Percentiles rank a stretch among this genome's conserved stretches.
These are phyloP conservation scores for Thalassiosira profunda DNA, from an alignment of 108 stramenopile species.

Conservation along the genomic window DNA sequence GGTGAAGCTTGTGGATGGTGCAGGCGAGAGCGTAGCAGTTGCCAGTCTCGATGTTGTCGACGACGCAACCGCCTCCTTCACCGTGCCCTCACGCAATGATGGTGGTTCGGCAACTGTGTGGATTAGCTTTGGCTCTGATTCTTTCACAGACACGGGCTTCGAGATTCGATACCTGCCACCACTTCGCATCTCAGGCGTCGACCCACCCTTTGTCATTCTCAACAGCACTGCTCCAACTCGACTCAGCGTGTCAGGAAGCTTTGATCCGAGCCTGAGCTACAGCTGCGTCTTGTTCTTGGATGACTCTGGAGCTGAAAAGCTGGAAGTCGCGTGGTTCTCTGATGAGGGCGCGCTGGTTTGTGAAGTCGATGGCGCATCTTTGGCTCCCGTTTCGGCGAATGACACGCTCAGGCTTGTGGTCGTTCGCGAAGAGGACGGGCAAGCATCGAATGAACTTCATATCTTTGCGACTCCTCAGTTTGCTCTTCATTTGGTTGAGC, in stretches of 20 bases:
- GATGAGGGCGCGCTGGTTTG: too few relatives aligned
- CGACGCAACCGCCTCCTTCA: background rate
- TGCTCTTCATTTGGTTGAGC: too few relatives aligned
- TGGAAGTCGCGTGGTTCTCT: too few relatives aligned
- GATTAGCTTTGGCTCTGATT: background rate
- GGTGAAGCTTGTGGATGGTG: background rate
- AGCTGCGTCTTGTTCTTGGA: too few relatives aligned
- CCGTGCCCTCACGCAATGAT: background rate
- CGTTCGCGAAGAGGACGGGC: too few relatives aligned
- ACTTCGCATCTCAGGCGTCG: background rate
- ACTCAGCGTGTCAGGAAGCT: background rate
- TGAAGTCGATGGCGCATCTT: too few relatives aligned
- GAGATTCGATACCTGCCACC: background rate
- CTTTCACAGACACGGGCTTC: constrained; percentile 10
- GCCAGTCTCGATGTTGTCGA: background rate
- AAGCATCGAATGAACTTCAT: too few relatives aligned
- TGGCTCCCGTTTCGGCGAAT: too few relatives aligned
- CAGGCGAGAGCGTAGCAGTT: too few relatives aligned
- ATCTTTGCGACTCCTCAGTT: too few relatives aligned
- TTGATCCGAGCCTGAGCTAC: background rate
- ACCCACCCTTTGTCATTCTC: background rate
- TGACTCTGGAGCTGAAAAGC: too few relatives aligned
- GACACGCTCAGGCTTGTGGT: too few relatives aligned
- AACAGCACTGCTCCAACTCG: background rate
- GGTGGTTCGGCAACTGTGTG: background rate